Base-by-base conservation (phyloP, 805 yeast species). In the Yamadazyma laniorum region DNA sequence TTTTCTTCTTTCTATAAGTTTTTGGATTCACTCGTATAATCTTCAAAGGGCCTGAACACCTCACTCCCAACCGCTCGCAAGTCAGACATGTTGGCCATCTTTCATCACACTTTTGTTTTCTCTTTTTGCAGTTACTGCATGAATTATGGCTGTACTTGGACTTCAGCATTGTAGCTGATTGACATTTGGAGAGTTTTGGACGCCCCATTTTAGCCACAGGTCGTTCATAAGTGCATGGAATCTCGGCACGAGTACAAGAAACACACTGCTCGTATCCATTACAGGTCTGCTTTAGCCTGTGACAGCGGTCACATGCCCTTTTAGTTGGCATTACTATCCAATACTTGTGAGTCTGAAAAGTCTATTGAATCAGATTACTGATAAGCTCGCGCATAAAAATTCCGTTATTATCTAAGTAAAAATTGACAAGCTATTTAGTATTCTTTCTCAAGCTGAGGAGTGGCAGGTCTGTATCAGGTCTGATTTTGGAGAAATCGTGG, bases 221-320 rank as follows among this genome's bases (percentile, higher is more conserved):
- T 18, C 61, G 25, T 3, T 26, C 22, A 18, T 17, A 37, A 6
- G 45, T 35, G 34, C 61, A 56, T 2, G 5, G 18, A 4, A 32
- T 18, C 9, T 29, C 32, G 33, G 60, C 54, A 13, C 52, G 19
- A 3, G 39, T 48, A 35, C 61, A 56, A 1, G 57, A 56, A 1
- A 15, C 18, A 15, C 31, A 28, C 2, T 39, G 45, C 4, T 14
- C 3, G 9, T 21, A 9, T 25, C 59, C 52, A 7, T 37, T 30
- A 34, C 62, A 57, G 12, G 44, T 45, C 36, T 55, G 55, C 34
- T 57, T 57, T 14, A 50, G 43, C 31, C 37, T 42, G 35, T 56
- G 53, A 37, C 62, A 57, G 29, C 53, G 37, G 29, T 57, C 62
- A 40, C 62, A 57, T 12, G 60, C 57, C 22, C 41, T 32, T 22